Evolutionary conservation across 2,329 filamentous ascomycete genomes (phyloP).

Genomic region (Venturia asperata): DNA sequence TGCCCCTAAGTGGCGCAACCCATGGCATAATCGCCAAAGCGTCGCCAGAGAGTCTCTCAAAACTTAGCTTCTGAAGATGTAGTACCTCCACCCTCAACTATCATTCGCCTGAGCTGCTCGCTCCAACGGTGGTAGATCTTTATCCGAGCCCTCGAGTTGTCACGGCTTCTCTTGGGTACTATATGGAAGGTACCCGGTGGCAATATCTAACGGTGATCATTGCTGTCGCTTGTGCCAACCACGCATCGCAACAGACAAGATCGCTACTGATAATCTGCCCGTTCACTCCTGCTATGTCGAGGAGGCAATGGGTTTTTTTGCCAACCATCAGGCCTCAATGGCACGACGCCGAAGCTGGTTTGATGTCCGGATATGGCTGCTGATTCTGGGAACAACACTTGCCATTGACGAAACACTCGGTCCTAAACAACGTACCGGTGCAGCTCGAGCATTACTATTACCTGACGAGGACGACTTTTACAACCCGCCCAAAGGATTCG

Average conservation of each 20-base stretch:
- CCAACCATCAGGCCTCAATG: neutral
- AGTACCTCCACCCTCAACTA: neutral
- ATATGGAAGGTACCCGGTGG: slow-evolving; percentile 4
- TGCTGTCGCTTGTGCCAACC: neutral
- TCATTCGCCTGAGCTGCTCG: neutral
- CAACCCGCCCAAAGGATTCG: slow-evolving; percentile 4
- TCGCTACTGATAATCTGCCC: neutral
- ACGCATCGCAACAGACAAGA: neutral
- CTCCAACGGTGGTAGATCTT: neutral
- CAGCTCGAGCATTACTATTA: neutral
- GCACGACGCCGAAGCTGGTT: neutral
- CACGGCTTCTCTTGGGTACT: neutral
- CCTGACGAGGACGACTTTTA: slow-evolving; percentile 15
- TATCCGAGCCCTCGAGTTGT: neutral
- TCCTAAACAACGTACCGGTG: neutral
- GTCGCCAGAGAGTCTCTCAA: neutral
- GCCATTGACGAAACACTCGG: neutral
- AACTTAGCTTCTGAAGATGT: neutral
- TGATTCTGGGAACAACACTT: neutral
- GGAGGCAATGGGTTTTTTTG: neutral
- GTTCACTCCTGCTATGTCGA: neutral
- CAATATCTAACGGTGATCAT: neutral
- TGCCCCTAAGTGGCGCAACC: too few species aligned
- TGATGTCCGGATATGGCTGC: neutral
- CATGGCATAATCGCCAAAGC: neutral